Base-by-base conservation (phyloP, 2,329 filamentous ascomycete genomes). In the Teratosphaeria gauchensis region DNA sequence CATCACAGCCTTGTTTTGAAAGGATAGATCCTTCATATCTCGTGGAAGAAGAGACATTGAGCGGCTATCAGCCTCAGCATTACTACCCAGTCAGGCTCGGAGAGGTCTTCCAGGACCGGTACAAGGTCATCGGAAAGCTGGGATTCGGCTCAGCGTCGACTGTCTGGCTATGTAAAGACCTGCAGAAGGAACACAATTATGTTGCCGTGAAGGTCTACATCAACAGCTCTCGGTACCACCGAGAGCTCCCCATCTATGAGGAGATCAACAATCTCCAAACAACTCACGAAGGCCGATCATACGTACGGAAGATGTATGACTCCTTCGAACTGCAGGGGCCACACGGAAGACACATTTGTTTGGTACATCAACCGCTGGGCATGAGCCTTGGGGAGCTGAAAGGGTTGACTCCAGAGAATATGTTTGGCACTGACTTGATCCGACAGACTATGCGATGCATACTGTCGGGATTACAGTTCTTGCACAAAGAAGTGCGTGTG, bases 91-190 rank as follows among this genome's bases (percentile, higher is more conserved):
- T 75, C 53, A 59, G 58, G 1, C 71, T 74, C 4, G 74, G 74
- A 5, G 59, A 76, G 12, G 53, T 73, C 0, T 63, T 76, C 58
- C 32, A 69, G 1, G 55, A 57, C 3, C 68, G 66, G 19, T 78
- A 77, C 60, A 66, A 72, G 52, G 64, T 75, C 38, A 66, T 77
- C 11, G 71, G 69, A 46, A 79, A 80, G 60, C 69, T 78, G 11
- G 76, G 76, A 30, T 76, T 73, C 61, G 76, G 76, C 8, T 66
- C 66, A 5, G 65, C 62, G 51, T 76, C 76, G 6, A 78, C 76
- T 0, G 72, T 75, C 4, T 79, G 76, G 76, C 9, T 56, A n/a
- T 56, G 54, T 51, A 24, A n/a, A n/a, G 54, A 56, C 31, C 32
- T 42, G 4, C 31, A 42, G 12, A 6, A 42, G 24, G 31, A 55